Evolutionary conservation across 2,329 filamentous ascomycete genomes (phyloP).

Genomic region (Claviceps africana): DNA sequence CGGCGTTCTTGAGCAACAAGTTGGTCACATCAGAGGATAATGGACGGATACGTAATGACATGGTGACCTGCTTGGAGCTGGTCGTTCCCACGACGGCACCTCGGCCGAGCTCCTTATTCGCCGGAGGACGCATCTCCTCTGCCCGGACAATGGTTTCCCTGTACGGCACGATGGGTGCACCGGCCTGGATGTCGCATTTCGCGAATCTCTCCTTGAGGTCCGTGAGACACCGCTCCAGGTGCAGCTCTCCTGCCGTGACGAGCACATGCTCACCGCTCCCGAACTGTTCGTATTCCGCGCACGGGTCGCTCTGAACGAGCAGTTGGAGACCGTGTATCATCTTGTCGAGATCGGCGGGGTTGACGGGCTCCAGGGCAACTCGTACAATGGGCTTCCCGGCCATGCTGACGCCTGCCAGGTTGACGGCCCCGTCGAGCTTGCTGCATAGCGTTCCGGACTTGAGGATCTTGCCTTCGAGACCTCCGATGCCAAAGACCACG

Average conservation of each 20-base stretch:
- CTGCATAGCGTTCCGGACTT: conserved; percentile 93
- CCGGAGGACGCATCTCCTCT: conserved; percentile 83
- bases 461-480: conserved; percentile 82
- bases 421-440: conserved; percentile 71
- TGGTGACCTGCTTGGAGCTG: conserved; percentile 70
- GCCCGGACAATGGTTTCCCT: conserved; percentile 79
- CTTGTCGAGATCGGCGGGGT: conserved; percentile 81
- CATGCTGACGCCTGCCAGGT: conserved; percentile 72
- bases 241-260: conserved; percentile 82
- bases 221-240: conserved; percentile 85
- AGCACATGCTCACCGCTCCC: conserved; percentile 90
- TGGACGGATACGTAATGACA: conserved; percentile 65
- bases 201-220: conserved; percentile 89
- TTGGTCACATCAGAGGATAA: conserved; percentile 67
- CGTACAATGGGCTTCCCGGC: conserved; percentile 83
- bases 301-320: conserved; percentile 88
- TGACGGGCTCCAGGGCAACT: conserved; percentile 85
- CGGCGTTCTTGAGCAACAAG: conserved; percentile 68
- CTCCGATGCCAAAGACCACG: conserved; percentile 88
- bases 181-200: conserved; percentile 84
- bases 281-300: conserved; percentile 88
- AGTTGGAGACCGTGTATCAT: conserved; percentile 82
- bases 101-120: conserved; percentile 71
- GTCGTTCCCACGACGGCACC: conserved; percentile 65
- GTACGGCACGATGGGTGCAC: conserved; percentile 90